phyloP scores from a whole-genome alignment of 2,329 filamentous ascomycete species.

The Penicillium sp. region DNA sequence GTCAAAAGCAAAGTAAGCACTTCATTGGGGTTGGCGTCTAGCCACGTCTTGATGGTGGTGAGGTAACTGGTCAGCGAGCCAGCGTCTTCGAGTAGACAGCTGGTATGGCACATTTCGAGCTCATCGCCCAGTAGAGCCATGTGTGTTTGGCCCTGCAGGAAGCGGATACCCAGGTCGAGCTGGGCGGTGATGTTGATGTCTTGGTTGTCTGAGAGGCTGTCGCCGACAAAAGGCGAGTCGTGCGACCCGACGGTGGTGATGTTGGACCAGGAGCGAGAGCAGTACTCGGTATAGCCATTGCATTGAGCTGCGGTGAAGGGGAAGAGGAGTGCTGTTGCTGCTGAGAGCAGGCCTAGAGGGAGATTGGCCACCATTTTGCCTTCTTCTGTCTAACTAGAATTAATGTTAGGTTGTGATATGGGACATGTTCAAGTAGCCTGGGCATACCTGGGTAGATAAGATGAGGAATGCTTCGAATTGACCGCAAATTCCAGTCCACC shows the following conservation, averaged over 20 bases:
- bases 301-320: constrained; percentile 34
- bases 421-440: too few species aligned
- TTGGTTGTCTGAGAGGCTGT: constrained; percentile 56
- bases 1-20: constrained; percentile 62
- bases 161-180: constrained; percentile 59
- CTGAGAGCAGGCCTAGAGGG: neutral
- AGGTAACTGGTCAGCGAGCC: constrained; percentile 57
- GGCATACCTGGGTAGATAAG: neutral
- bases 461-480: neutral
- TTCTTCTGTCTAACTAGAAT: neutral
- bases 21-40: constrained; percentile 56
- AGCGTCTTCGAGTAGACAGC: constrained; percentile 56
- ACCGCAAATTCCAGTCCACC: neutral
- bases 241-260: constrained; percentile 62
- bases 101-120: constrained; percentile 63
- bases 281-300: constrained; percentile 57
- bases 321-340: constrained; percentile 3
- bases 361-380: constrained; percentile 1
- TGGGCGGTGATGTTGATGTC: constrained; percentile 56
- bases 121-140: constrained; percentile 41
- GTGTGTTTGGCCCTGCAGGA: constrained; percentile 63
- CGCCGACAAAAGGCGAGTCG: constrained; percentile 61
- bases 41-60: constrained; percentile 56
- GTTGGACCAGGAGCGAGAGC: constrained; percentile 55
- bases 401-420: neutral